Conservation (phyloP, 2,329 filamentous ascomycete species). For the Curvularia sp. region DNA sequence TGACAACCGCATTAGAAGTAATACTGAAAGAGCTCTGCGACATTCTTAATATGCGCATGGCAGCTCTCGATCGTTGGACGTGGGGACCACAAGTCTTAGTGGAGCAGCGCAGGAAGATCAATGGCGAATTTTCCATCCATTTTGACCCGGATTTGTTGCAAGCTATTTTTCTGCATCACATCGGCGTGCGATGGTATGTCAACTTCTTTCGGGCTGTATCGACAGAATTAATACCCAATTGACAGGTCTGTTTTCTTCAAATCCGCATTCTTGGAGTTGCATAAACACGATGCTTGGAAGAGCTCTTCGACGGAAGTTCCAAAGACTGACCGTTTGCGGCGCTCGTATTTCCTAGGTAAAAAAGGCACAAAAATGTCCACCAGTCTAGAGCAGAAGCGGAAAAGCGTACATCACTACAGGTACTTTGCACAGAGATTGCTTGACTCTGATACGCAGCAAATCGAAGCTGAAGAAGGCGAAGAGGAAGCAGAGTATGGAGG, state of each 20-base stretch:
- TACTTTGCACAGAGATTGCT: slow-evolving; percentile 42
- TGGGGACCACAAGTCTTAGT: slow-evolving; percentile 41
- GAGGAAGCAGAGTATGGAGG: slow-evolving; percentile 39
- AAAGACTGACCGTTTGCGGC: slow-evolving; percentile 31
- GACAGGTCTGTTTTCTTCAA: slow-evolving; percentile 43
- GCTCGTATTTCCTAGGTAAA: slow-evolving; percentile 36
- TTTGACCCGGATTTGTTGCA: slow-evolving; percentile 44
- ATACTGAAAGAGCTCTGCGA: slow-evolving; percentile 43
- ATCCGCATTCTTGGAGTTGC: slow-evolving; percentile 27
- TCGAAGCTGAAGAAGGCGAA: slow-evolving; percentile 39
- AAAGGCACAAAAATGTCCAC: background rate
- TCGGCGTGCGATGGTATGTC: slow-evolving; percentile 37
- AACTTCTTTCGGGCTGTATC: too few relatives aligned
- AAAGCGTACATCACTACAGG: slow-evolving; percentile 21
- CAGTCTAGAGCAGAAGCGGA: slow-evolving; percentile 33
- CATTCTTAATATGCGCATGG: slow-evolving; percentile 43
- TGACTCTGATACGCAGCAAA: slow-evolving; percentile 29
- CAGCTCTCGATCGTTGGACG: slow-evolving; percentile 36
- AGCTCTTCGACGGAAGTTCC: slow-evolving; percentile 23
- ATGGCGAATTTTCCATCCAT: slow-evolving; percentile 37
- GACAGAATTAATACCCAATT: background rate
- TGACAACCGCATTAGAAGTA: slow-evolving; percentile 20
- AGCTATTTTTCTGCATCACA: slow-evolving; percentile 44
- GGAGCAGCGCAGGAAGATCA: slow-evolving; percentile 41
- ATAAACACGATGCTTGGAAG: slow-evolving; percentile 30